Evolutionary conservation across 768 basidiomycete genomes (phyloP).

Genomic region (Lepiota venenata): DNA sequence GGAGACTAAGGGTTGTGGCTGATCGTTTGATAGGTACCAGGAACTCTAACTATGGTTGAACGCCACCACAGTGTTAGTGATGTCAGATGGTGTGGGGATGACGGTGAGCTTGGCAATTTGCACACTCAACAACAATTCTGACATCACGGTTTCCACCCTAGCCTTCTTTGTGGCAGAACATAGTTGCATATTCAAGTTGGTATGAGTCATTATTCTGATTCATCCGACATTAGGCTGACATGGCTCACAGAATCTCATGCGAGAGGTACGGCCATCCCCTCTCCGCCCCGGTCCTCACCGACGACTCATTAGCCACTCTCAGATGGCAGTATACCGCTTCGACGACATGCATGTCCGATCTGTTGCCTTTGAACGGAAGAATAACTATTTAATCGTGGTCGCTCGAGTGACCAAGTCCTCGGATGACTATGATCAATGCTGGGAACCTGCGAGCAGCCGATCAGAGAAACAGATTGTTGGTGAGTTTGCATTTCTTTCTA

Average conservation of each 20-base stretch:
- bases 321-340: slow-evolving; percentile 10
- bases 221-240: neutral
- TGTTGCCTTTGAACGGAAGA: slow-evolving; percentile 2
- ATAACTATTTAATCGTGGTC: slow-evolving; percentile 3
- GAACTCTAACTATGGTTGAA: no score
- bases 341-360: slow-evolving; percentile 7
- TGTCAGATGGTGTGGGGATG: no score
- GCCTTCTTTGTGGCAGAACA: slow-evolving; percentile 1
- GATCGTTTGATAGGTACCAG: no score
- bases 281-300: neutral
- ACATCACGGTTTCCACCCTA: no score
- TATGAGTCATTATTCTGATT: neutral
- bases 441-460: slow-evolving; percentile 4
- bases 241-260: neutral
- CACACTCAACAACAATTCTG: no score
- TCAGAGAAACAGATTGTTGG: slow-evolving; percentile 7
- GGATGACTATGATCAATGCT: neutral
- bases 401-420: slow-evolving; percentile 1
- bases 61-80: no score
- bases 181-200: slow-evolving; percentile 10
- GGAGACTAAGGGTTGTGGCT: no score
- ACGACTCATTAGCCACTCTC: neutral
- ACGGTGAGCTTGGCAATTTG: no score
- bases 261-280: neutral
- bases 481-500: neutral